Evolutionary conservation across 192 early-diverging fungal species (phyloP), one percentile per base, ranked within the genome.

Genomic region (Coemansia sp.): DNA sequence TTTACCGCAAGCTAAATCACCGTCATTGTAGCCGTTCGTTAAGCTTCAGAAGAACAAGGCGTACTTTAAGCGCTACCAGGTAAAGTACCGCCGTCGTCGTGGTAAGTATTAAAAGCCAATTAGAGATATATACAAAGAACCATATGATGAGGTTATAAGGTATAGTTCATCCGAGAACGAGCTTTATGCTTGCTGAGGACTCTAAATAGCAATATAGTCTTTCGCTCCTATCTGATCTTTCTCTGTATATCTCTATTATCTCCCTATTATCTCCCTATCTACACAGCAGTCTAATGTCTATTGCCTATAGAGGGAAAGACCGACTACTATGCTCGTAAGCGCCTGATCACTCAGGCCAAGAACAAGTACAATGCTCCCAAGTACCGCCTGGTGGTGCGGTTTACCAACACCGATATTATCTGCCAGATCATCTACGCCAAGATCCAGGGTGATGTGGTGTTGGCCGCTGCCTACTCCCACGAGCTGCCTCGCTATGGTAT

Each of bases 351-450:
- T 72, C 96, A 99, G 84, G 96, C 96, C 65, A 99, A 99, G 91
- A 96, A 97, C 92, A 99, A 97, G 86, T 99, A 99, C 92, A 99
- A 99, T 89, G 90, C 94, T 53, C 94, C 94, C 80, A 99, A 99
- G 89, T 99, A 97, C 91, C 87, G 96, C 72, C 81, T 99, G 68
- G 94, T 97, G 70, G 96, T 99, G 61, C 94, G 96, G 58, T 89
- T 99, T 92, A 97, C 96, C 86, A 96, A 96, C 92, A 87, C 83
- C 60, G 94, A 97, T 84, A 83, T 97, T 55, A 84, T 97, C 78
- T 88, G 87, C 84, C 96, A 99, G 84, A 85, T 99, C 62, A 85
- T 97, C 53, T 96, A 95, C 85, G 89, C 96, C 80, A 96, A 97
- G 88, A 86, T 99, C 74, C 83, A 91, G 76, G 96, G 96, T 76